A percentile compares a stretch with the other conserved stretches of the same genome.
These are phyloP conservation scores for Urtica urens DNA, from an alignment of 306 rosid genomes.

Conservation along the genomic window DNA sequence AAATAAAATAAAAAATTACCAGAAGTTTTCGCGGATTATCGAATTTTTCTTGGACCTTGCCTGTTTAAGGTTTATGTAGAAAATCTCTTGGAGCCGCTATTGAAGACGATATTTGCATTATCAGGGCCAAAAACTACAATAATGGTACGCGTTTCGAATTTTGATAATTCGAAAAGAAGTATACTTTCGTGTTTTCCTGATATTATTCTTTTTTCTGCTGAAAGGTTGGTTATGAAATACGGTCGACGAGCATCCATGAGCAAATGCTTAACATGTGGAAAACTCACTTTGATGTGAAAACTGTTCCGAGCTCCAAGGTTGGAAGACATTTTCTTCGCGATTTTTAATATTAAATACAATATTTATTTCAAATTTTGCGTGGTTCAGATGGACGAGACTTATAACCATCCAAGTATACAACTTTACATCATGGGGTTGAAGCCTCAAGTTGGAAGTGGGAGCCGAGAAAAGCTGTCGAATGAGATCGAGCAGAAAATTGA, in stretches of 20 bases:
- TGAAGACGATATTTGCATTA: conserved; percentile 65
- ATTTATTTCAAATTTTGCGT: not conserved
- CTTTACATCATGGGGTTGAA: conserved; percentile 57
- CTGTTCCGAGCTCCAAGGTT: conserved; percentile 73
- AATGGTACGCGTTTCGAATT: conserved; percentile 31
- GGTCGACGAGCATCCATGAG: conserved; percentile 69
- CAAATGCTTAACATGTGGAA: conserved; percentile 93
- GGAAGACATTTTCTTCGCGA: not conserved
- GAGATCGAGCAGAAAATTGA: conserved; percentile 22
- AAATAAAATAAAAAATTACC: no score
- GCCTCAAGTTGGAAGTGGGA: conserved; percentile 15
- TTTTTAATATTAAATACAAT: no score
- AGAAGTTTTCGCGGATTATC: no score
- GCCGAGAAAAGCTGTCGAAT: conserved; percentile 17
- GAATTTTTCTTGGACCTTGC: not conserved
- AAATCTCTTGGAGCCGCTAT: conserved; percentile 72
- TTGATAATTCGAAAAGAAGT: not conserved
- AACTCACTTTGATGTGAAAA: conserved; percentile 56
- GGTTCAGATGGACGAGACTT: conserved; percentile 82
- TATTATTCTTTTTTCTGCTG: no score
- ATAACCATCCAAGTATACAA: conserved; percentile 86
- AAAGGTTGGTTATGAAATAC: conserved; percentile 94
- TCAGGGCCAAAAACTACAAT: conserved; percentile 82
- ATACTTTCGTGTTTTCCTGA: conserved; percentile 5
- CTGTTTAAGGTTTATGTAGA: conserved; percentile 66